Evolutionary conservation across 805 yeast species (phyloP).

Genomic region (Blastobotrys parvus): DNA sequence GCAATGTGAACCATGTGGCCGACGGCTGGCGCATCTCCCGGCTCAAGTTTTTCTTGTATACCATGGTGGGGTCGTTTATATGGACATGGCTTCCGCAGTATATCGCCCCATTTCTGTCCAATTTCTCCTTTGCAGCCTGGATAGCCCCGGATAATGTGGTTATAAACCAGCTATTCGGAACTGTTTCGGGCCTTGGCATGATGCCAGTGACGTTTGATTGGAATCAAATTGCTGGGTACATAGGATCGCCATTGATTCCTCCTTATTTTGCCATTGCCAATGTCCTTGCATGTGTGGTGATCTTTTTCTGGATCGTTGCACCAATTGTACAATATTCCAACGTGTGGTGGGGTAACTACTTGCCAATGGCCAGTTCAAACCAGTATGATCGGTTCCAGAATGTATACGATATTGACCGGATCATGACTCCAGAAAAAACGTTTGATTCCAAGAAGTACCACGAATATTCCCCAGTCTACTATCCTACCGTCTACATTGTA

Average conservation of each 20-base stretch:
- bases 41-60: conserved; percentile 38
- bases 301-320: conserved; percentile 44
- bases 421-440: conserved; percentile 34
- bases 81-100: conserved; percentile 59
- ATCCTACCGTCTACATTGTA: conserved; percentile 49
- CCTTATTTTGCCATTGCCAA: conserved; percentile 42
- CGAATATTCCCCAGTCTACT: conserved; percentile 54
- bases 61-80: conserved; percentile 34
- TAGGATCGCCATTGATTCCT: conserved; percentile 57
- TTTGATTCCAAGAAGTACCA: conserved; percentile 43
- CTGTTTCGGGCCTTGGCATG: conserved; percentile 51
- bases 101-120: conserved; percentile 48
- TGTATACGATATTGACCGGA: conserved; percentile 40
- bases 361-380: conserved; percentile 46
- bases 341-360: conserved; percentile 48
- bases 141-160: conserved; percentile 48
- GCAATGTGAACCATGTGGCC: conserved; percentile 42
- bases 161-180: conserved; percentile 59
- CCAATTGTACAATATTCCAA: conserved; percentile 50
- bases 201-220: conserved; percentile 67
- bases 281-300: conserved; percentile 39
- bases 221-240: conserved; percentile 48
- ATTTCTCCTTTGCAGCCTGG: conserved; percentile 58
- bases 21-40: conserved; percentile 56
- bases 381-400: conserved; percentile 45